Percentiles rank a stretch among this genome's conserved stretches.
Conservation (phyloP, 371 early-diverging fungal species). For the Lichtheimia hyalospora region DNA sequence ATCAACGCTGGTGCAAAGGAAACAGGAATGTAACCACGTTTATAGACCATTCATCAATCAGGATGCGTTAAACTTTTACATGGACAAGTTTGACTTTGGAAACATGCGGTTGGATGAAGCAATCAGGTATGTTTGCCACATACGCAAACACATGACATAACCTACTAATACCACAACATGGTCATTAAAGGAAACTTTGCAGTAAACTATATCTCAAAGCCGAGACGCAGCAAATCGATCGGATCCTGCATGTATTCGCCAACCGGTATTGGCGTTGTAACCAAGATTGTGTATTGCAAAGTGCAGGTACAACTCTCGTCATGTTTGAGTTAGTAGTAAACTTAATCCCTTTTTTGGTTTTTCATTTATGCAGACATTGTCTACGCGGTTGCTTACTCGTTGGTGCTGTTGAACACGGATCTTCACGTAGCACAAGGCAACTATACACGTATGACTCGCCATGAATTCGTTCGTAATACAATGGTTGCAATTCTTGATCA, state of each 20-base stretch:
- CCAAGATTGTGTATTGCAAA: conserved; percentile 53
- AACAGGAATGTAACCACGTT: background rate
- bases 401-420: conserved; percentile 91
- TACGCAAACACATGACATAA: background rate
- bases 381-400: conserved; percentile 83
- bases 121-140: conserved; percentile 52
- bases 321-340: background rate
- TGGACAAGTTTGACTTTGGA: conserved; percentile 75
- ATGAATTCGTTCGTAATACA: conserved; percentile 63
- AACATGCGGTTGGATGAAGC: conserved; percentile 74
- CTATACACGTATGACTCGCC: conserved; percentile 59
- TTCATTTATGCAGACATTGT: conserved; percentile 59
- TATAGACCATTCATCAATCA: conserved; percentile 51
- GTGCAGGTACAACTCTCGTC: conserved; percentile 25
- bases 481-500: conserved; percentile 54
- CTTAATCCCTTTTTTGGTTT: background rate
- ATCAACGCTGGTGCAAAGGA: too few species aligned
- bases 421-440: conserved; percentile 80
- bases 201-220: conserved; percentile 80
- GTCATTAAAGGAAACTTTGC: conserved; percentile 56
- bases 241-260: conserved; percentile 82
- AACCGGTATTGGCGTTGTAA: conserved; percentile 83
- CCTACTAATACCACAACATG: too few species aligned
- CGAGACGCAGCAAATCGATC: conserved; percentile 91
- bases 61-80: conserved; percentile 62